Conservation (phyloP, 352 stramenopile species). For the Globisporangium middletonii region DNA sequence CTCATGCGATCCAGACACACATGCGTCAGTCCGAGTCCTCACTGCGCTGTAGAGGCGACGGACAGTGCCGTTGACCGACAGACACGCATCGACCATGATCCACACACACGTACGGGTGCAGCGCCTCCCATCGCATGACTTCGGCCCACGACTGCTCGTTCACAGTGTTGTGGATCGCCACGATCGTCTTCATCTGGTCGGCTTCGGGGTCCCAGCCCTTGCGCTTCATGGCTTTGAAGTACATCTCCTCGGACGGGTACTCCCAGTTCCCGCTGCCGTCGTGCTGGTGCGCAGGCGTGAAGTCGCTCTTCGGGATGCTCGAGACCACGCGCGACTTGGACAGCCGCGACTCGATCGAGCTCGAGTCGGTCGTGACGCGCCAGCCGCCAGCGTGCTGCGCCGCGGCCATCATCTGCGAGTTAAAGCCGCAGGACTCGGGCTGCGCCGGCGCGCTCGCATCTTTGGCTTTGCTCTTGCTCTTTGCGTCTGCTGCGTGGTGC, state of each 20-base stretch:
- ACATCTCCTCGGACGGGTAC: slow-evolving; percentile 97
- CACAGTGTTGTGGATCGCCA: slow-evolving; percentile 97
- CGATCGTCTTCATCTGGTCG: slow-evolving; percentile 92
- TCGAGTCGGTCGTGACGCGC: slow-evolving; percentile 23
- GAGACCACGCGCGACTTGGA: slow-evolving; percentile 86
- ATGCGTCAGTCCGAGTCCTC: neutral
- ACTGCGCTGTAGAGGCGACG: neutral
- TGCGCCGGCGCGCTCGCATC: neutral
- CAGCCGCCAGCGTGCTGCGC: slow-evolving; percentile 36
- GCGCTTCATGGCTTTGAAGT: slow-evolving; percentile 96
- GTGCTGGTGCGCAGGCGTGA: slow-evolving; percentile 59
- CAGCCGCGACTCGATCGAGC: slow-evolving; percentile 19
- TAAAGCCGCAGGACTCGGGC: slow-evolving; percentile 33
- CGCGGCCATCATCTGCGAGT: slow-evolving; percentile 50
- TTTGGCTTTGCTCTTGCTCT: slow-evolving; percentile 2
- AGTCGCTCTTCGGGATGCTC: slow-evolving; percentile 94
- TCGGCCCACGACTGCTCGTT: slow-evolving; percentile 96
- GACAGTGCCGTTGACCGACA: neutral
- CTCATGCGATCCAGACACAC: slow-evolving; percentile 7
- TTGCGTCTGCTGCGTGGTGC: slow-evolving; percentile 20
- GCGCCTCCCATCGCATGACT: slow-evolving; percentile 90
- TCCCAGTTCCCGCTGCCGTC: slow-evolving; percentile 83
- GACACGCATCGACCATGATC: neutral
- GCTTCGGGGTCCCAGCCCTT: slow-evolving; percentile 92
- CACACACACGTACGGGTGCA: slow-evolving; percentile 32